Conservation (phyloP, 2,329 filamentous ascomycete species). For the Sporothrix phasma region DNA sequence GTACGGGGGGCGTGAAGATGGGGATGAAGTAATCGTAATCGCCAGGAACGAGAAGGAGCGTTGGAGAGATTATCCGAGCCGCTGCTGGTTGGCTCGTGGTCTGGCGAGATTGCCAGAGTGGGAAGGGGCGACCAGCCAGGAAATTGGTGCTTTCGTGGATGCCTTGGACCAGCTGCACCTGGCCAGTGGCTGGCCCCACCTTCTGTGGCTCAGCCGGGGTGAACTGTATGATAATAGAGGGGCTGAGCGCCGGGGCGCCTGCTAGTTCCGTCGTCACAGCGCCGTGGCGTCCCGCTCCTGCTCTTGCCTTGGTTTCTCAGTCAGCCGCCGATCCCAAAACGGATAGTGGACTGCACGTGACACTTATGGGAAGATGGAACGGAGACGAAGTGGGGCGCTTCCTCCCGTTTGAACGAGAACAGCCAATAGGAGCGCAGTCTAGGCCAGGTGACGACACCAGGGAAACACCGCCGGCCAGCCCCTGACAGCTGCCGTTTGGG, state of each 20-base stretch:
- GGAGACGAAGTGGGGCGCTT: not conserved
- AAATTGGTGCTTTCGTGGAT: conserved; percentile 6
- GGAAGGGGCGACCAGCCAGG: conserved; percentile 4
- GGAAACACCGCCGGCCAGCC: not conserved
- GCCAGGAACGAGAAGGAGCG: conserved; percentile 4
- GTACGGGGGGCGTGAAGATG: not conserved
- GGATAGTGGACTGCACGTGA: not conserved
- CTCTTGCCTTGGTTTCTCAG: not conserved
- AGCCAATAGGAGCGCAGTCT: not conserved
- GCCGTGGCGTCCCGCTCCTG: not conserved
- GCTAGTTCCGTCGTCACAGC: not conserved
- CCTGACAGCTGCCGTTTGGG: not conserved
- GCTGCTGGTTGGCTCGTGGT: not conserved
- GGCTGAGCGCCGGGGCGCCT: not conserved
- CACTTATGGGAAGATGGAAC: not conserved
- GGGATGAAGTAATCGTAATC: not conserved
- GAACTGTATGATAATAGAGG: not conserved
- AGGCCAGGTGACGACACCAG: conserved; percentile 9
- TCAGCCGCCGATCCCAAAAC: conserved; percentile 1
- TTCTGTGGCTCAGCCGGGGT: not conserved
- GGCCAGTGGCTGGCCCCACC: not conserved
- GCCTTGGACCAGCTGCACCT: conserved; percentile 1
- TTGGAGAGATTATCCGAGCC: not conserved
- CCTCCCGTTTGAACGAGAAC: not conserved
- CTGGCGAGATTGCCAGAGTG: not conserved